Evolutionary conservation across 148 eudicot genomes (phyloP).

Genomic region (Silene conica): DNA sequence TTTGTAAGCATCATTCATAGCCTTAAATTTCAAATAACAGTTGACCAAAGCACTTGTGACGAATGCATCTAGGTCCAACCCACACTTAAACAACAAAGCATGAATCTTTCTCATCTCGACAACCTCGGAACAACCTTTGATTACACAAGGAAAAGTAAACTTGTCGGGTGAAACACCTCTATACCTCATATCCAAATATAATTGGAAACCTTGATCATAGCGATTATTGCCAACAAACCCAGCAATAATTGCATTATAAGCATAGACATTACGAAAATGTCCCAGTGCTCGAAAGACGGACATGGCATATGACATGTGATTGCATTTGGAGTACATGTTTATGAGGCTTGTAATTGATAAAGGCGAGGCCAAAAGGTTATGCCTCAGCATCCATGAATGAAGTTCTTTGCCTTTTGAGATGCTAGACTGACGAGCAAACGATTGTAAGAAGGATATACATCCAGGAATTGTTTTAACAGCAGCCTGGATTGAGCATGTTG

Average conservation of each 20-base stretch:
- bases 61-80: slow-evolving; percentile 48
- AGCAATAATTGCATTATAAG: slow-evolving; percentile 54
- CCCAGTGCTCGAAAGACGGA: slow-evolving; percentile 36
- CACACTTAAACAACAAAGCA: slow-evolving; percentile 55
- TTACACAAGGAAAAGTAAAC: slow-evolving; percentile 61
- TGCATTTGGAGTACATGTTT: slow-evolving; percentile 73
- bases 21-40: slow-evolving; percentile 43
- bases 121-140: slow-evolving; percentile 46
- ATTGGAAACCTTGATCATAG: slow-evolving; percentile 32
- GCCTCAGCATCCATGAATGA: slow-evolving; percentile 49
- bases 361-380: slow-evolving; percentile 41
- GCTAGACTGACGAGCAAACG: slow-evolving; percentile 38
- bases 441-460: slow-evolving; percentile 43
- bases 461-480: slow-evolving; percentile 15
- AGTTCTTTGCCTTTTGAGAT: slow-evolving; percentile 43
- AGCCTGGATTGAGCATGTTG: slow-evolving; percentile 5
- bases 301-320: slow-evolving; percentile 36
- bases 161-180: slow-evolving; percentile 45
- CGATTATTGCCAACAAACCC: slow-evolving; percentile 40
- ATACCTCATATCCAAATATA: slow-evolving; percentile 42
- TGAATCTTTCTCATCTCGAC: slow-evolving; percentile 48
- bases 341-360: slow-evolving; percentile 59
- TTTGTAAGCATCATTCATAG: slow-evolving; percentile 31
- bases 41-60: slow-evolving; percentile 62
- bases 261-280: slow-evolving; percentile 36